Conservation (phyloP, 306 rosid species). For the barrel medic (Medicago truncatula) region DNA sequence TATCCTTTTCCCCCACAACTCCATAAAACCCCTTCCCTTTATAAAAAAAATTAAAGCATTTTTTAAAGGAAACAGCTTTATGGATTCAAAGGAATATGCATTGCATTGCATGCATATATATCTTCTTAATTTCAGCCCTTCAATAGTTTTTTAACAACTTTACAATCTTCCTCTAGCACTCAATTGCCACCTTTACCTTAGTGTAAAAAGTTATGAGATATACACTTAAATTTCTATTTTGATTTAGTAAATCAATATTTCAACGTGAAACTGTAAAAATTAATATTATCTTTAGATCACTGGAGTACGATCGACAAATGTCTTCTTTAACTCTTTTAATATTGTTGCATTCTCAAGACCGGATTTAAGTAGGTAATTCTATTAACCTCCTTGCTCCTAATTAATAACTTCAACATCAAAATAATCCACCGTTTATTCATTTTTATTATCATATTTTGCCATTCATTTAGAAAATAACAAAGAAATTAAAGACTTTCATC, state of each 20-base stretch:
- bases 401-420: conserved; percentile 25
- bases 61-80: conserved; percentile 63
- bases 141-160: conserved; percentile 49
- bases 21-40: conserved; percentile 44
- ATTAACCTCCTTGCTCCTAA: too few relatives aligned
- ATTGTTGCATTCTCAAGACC: neutral
- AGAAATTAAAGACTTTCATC: conserved; percentile 25
- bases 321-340: neutral
- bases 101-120: conserved; percentile 56
- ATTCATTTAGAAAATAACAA: conserved; percentile 7
- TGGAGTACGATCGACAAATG: neutral
- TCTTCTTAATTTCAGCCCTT: conserved; percentile 36
- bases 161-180: conserved; percentile 56
- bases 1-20: conserved; percentile 66
- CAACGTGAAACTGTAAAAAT: neutral
- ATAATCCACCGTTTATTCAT: neutral
- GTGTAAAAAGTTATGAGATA: neutral
- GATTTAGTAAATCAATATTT: neutral
- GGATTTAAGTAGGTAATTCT: too few relatives aligned
- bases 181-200: conserved; percentile 52
- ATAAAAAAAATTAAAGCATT: conserved; percentile 52
- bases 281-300: neutral
- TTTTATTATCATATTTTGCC: conserved; percentile 1
- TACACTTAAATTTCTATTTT: neutral
- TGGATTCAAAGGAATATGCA: conserved; percentile 72